Percentiles rank a stretch among this genome's conserved stretches.
These are phyloP conservation scores for Angomonas ambiguus DNA, from an alignment of 208 protist genomes.

Conservation along the genomic window DNA sequence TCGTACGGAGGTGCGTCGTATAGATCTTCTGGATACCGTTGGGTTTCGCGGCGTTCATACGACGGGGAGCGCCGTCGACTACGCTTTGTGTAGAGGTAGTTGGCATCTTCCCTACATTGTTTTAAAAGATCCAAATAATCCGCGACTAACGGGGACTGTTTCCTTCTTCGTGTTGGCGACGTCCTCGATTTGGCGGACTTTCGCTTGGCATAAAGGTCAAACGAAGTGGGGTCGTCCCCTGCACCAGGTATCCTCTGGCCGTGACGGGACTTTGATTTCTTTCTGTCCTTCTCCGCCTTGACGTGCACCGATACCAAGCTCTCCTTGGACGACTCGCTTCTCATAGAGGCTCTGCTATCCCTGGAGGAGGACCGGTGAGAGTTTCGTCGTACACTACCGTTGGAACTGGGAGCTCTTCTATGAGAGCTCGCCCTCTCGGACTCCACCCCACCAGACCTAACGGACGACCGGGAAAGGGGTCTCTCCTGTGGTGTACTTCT, in stretches of 20 bases:
- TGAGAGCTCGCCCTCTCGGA: too few species aligned
- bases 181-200: neutral
- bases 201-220: neutral
- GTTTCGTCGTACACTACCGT: neutral
- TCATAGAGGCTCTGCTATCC: neutral
- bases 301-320: too few species aligned
- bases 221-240: neutral
- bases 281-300: too few species aligned
- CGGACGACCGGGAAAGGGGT: neutral
- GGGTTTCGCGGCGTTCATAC: neutral
- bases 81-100: neutral
- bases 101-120: neutral
- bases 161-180: neutral
- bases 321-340: too few species aligned
- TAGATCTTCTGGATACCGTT: neutral
- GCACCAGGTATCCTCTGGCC: neutral
- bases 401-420: too few species aligned
- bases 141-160: neutral
- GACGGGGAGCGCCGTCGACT: neutral
- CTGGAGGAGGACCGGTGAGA: neutral
- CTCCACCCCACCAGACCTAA: neutral
- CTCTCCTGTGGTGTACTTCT: neutral
- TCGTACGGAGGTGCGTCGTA: too few species aligned
- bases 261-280: too few species aligned
- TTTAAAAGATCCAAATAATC: neutral